Evolutionary conservation across 176 grass and related monocot species (phyloP).

Genomic region (Poa annua): DNA sequence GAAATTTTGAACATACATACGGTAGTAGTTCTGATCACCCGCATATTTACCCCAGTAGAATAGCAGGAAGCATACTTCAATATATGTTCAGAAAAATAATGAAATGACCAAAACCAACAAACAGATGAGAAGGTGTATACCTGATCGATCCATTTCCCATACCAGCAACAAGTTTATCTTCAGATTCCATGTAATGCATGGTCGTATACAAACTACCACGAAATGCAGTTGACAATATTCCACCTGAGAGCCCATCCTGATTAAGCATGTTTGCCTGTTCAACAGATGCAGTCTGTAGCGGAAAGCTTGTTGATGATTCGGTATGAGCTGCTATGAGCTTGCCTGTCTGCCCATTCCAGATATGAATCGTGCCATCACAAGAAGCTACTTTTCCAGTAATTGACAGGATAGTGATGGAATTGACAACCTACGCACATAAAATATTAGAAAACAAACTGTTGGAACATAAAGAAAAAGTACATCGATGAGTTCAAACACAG

Average conservation of each 20-base stretch:
- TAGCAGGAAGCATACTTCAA: constrained; percentile 28
- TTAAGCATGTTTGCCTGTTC: constrained; percentile 92
- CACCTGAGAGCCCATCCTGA: constrained; percentile 73
- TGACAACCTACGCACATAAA: constrained; percentile 75
- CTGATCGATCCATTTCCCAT: constrained; percentile 94
- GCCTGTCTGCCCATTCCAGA: constrained; percentile 90
- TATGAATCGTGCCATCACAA: constrained; percentile 95
- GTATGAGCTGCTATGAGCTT: constrained; percentile 81
- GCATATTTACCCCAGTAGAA: constrained; percentile 6
- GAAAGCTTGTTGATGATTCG: constrained; percentile 66
- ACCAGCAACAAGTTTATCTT: constrained; percentile 84
- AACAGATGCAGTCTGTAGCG: constrained; percentile 53
- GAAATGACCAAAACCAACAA: constrained; percentile 20
- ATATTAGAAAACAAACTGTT: constrained; percentile 18
- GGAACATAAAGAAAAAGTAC: constrained; percentile 9
- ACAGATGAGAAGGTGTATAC: constrained; percentile 48
- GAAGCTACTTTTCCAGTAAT: constrained; percentile 79
- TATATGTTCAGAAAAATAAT: constrained; percentile 5
- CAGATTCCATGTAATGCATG: constrained; percentile 75
- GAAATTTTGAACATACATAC: constrained; percentile 6
- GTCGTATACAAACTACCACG: constrained; percentile 89
- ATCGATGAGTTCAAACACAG: constrained; percentile 28
- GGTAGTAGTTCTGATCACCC: not conserved
- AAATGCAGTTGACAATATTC: constrained; percentile 90
- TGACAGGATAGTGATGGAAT: constrained; percentile 73